Evolutionary conservation across 352 stramenopile genomes (phyloP).

Genomic region (Pythium dissimile): DNA sequence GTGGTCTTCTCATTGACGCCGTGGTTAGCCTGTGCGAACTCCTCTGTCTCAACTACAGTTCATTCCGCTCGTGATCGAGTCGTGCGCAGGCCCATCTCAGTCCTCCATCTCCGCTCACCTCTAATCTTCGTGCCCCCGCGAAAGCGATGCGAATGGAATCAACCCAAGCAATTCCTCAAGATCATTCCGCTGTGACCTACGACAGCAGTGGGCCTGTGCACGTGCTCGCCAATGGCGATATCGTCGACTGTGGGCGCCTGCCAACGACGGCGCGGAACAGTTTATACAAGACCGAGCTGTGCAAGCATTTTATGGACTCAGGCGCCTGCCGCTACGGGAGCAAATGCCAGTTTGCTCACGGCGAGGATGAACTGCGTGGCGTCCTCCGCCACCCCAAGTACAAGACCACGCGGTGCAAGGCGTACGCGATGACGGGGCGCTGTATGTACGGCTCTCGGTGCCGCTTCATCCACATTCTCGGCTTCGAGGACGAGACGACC

Average conservation of each 20-base stretch:
- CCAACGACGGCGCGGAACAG: slow-evolving; percentile 81
- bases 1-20: neutral
- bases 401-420: slow-evolving; percentile 90
- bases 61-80: slow-evolving; percentile 9
- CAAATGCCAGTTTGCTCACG: slow-evolving; percentile 91
- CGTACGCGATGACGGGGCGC: slow-evolving; percentile 76
- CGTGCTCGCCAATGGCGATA: slow-evolving; percentile 83
- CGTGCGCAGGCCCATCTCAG: slow-evolving; percentile 2
- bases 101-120: neutral
- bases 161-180: neutral
- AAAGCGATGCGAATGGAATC: slow-evolving; percentile 10
- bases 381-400: slow-evolving; percentile 89
- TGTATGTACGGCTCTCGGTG: slow-evolving; percentile 88
- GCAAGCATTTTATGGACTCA: slow-evolving; percentile 86
- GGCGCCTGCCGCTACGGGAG: slow-evolving; percentile 83
- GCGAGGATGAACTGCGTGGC: slow-evolving; percentile 76
- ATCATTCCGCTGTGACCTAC: neutral
- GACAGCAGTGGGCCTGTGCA: slow-evolving; percentile 39
- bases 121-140: neutral
- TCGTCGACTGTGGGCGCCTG: slow-evolving; percentile 75
- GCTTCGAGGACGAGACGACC: slow-evolving; percentile 27
- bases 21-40: neutral
- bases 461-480: slow-evolving; percentile 81
- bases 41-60: neutral
- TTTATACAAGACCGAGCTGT: slow-evolving; percentile 91